These are phyloP conservation scores for Fusarium drepaniforme DNA, from an alignment of 2,329 filamentous ascomycete genomes.

Conservation along the genomic window DNA sequence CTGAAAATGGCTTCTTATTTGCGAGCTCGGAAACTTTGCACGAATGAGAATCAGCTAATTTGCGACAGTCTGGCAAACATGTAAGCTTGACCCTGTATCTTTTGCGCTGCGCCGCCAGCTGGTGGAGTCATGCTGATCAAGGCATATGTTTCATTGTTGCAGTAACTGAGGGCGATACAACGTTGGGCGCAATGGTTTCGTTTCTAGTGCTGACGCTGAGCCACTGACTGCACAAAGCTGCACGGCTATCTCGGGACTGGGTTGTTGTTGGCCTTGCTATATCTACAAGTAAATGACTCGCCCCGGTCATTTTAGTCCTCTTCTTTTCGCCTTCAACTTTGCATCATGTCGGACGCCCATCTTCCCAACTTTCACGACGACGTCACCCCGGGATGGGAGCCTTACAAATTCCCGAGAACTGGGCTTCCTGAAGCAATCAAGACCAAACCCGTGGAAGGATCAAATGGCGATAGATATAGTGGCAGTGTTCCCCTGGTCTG, in stretches of 20 bases:
- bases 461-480: background rate
- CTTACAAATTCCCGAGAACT: background rate
- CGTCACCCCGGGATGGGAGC: background rate
- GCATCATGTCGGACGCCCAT: background rate
- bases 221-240: background rate
- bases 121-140: background rate
- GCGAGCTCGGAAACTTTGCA: background rate
- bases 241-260: background rate
- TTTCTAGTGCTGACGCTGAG: background rate
- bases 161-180: background rate
- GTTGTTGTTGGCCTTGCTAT: background rate
- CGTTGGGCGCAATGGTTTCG: background rate
- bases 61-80: background rate
- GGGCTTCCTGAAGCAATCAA: background rate
- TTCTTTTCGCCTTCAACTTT: background rate
- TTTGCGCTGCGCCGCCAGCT: background rate
- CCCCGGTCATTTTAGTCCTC: background rate
- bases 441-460: background rate
- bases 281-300: background rate
- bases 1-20: background rate
- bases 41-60: background rate
- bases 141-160: background rate
- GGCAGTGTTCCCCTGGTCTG: background rate
- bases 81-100: background rate
- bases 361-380: background rate